Evolutionary conservation across 2,329 filamentous ascomycete genomes (phyloP).

Genomic region (Arthrobotrys iridis): DNA sequence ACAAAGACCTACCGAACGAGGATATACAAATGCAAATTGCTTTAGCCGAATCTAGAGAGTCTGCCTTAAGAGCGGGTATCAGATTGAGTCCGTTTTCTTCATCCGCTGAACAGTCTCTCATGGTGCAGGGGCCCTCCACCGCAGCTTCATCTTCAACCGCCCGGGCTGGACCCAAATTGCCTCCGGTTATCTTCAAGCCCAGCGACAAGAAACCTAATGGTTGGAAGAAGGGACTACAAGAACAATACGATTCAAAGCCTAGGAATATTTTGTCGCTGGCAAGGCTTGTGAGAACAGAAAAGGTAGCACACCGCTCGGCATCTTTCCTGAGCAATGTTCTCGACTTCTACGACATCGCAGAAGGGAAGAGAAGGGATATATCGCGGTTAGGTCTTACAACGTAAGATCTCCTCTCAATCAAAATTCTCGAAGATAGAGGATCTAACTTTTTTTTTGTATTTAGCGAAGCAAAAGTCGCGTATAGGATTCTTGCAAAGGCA

Average conservation of each 20-base stretch:
- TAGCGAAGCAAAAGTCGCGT: neutral
- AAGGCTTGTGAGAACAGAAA: neutral
- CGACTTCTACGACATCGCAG: neutral
- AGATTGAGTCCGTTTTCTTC: neutral
- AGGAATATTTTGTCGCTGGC: neutral
- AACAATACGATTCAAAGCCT: neutral
- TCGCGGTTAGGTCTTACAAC: neutral
- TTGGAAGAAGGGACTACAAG: slow-evolving; percentile 12
- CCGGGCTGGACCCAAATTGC: neutral
- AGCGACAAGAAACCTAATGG: neutral
- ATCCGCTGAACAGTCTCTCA: neutral
- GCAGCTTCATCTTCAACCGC: neutral
- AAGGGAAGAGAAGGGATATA: neutral
- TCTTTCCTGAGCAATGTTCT: neutral
- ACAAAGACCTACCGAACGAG: neutral
- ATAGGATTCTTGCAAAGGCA: slow-evolving; percentile 1
- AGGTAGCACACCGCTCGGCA: no score
- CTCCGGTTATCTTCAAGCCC: neutral
- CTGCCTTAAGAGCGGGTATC: neutral
- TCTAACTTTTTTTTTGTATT: neutral
- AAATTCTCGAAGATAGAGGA: neutral
- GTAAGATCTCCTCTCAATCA: neutral
- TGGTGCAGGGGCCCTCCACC: neutral
- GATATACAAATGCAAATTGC: slow-evolving; percentile 1
- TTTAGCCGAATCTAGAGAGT: slow-evolving; percentile 20